phyloP scores from a whole-genome alignment of 768 basidiomycete species.

The Mycena sanguinolenta region DNA sequence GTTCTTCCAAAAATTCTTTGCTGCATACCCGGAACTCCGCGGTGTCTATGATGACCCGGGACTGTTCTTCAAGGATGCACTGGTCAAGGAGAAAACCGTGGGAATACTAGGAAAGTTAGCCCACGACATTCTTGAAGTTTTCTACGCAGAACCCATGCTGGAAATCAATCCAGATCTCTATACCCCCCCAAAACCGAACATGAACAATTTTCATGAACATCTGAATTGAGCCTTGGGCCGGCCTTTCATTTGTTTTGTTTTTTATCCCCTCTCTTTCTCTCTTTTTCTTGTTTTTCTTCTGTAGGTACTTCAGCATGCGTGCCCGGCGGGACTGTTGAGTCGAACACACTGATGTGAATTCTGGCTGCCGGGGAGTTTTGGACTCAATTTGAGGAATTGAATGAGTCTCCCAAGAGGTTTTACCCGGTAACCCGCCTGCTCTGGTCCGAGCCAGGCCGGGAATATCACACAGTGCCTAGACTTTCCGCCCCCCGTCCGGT shows the following conservation, averaged over 20 bases:
- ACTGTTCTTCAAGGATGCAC: constrained; percentile 7
- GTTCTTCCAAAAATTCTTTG: constrained; percentile 11
- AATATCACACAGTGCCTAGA: background rate
- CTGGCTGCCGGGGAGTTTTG: constrained; percentile 21
- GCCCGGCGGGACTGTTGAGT: constrained; percentile 24
- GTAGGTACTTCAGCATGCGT: constrained; percentile 22
- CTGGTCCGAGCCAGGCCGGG: constrained; percentile 21
- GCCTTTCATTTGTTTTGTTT: background rate
- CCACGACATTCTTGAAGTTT: constrained; percentile 16
- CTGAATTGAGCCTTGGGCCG: background rate
- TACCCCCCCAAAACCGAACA: constrained; percentile 6
- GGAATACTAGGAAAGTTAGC: constrained; percentile 13
- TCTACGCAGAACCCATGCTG: constrained; percentile 10
- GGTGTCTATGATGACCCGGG: constrained; percentile 10
- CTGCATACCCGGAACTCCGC: constrained; percentile 1
- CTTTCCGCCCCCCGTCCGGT: constrained; percentile 19
- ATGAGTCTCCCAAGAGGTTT: constrained; percentile 2
- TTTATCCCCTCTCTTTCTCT: background rate
- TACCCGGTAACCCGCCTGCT: constrained; percentile 15
- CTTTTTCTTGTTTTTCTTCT: background rate
- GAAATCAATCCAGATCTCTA: constrained; percentile 5
- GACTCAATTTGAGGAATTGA: constrained; percentile 10
- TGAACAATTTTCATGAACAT: too few species aligned
- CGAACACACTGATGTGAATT: background rate
- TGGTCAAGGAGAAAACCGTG: constrained; percentile 3